A percentile compares a stretch with the other conserved stretches of the same genome.
Evolutionary conservation across 2,329 filamentous ascomycete genomes (phyloP).

Genomic region (Cercospora sp.): DNA sequence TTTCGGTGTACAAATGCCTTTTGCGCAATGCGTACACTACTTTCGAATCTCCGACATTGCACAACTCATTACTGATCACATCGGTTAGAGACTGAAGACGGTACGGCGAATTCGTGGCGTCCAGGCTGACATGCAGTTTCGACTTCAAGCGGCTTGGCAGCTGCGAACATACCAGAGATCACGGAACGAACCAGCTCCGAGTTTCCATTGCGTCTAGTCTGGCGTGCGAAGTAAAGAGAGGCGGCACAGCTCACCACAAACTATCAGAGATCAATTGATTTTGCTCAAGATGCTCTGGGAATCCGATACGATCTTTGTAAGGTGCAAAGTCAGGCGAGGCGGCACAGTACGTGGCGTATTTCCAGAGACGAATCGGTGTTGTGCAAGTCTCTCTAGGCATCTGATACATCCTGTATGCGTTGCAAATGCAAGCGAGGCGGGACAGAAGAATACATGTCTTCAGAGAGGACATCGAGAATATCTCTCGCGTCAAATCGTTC

Average conservation of each 20-base stretch:
- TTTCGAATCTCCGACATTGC: not conserved
- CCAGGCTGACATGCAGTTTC: not conserved
- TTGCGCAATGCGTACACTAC: not conserved
- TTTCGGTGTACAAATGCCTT: not conserved
- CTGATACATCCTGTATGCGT: too few relatives aligned
- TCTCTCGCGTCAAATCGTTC: not conserved
- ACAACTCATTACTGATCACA: not conserved
- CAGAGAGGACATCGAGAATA: not conserved
- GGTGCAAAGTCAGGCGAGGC: not conserved
- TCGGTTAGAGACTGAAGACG: not conserved
- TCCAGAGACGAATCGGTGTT: not conserved
- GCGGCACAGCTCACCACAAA: not conserved
- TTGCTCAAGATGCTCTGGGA: not conserved
- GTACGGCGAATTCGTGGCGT: not conserved
- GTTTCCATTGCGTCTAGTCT: not conserved
- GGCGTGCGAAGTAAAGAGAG: not conserved
- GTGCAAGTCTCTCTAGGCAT: too few relatives aligned
- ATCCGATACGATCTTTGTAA: not conserved
- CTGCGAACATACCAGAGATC: not conserved
- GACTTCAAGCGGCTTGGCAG: not conserved
- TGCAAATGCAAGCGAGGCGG: not conserved
- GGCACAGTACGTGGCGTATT: not conserved
- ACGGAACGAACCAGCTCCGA: not conserved
- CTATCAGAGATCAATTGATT: not conserved
- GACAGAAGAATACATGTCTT: not conserved